Evolutionary conservation across 2,329 filamentous ascomycete species (phyloP).

Genomic region (Colletotrichum sp.): DNA sequence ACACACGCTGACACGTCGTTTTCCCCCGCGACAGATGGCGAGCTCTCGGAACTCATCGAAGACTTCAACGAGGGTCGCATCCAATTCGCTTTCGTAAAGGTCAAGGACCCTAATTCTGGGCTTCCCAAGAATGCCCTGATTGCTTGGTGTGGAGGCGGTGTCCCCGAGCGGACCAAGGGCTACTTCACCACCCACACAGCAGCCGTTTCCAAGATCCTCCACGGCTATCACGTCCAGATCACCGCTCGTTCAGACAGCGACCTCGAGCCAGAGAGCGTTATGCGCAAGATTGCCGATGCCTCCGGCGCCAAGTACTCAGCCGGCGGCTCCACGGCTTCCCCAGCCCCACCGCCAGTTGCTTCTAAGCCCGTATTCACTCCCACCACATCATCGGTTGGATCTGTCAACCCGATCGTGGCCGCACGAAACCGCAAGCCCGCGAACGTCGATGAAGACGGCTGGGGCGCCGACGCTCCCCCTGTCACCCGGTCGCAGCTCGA

Average conservation of each 20-base stretch:
- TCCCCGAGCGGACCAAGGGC: slow-evolving; percentile 97
- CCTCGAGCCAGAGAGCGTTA: slow-evolving; percentile 83
- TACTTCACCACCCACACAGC: slow-evolving; percentile 96
- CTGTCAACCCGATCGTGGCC: slow-evolving; percentile 72
- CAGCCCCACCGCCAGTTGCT: slow-evolving; percentile 73
- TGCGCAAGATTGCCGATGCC: slow-evolving; percentile 92
- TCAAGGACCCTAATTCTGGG: slow-evolving; percentile 90
- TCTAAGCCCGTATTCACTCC: slow-evolving; percentile 94
- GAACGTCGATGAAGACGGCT: slow-evolving; percentile 82
- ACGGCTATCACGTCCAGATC: slow-evolving; percentile 97
- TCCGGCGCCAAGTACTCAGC: slow-evolving; percentile 94
- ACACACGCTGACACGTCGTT: slow-evolving; percentile 18
- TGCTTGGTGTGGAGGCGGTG: slow-evolving; percentile 96
- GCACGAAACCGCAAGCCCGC: slow-evolving; percentile 65
- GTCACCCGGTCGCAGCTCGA: slow-evolving; percentile 86
- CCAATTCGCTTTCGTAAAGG: slow-evolving; percentile 95
- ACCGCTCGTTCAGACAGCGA: slow-evolving; percentile 92
- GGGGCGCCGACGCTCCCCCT: slow-evolving; percentile 93
- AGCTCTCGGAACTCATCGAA: slow-evolving; percentile 87
- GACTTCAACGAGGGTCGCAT: slow-evolving; percentile 97
- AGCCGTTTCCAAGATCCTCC: slow-evolving; percentile 88
- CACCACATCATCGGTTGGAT: slow-evolving; percentile 56
- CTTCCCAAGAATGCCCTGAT: slow-evolving; percentile 94
- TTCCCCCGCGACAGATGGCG: slow-evolving; percentile 69
- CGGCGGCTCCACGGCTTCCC: slow-evolving; percentile 57